phyloP scores from a whole-genome alignment of 768 basidiomycete species.

The Leucocoprinus leucothites region DNA sequence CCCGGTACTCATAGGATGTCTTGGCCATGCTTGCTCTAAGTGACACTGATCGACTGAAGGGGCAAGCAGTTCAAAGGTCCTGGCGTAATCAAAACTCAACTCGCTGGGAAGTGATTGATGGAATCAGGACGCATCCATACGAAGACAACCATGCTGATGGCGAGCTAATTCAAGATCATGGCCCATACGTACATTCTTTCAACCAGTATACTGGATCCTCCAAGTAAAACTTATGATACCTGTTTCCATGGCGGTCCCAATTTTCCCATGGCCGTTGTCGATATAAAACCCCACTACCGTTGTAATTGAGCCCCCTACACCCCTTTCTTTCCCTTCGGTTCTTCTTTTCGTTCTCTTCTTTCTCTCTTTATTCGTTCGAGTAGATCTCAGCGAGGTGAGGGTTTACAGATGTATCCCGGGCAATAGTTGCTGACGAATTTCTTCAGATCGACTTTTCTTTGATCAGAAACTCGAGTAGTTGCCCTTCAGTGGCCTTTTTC shows the following conservation, averaged over 20 bases:
- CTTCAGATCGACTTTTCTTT: slow-evolving; percentile 62
- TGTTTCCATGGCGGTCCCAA: slow-evolving; percentile 34
- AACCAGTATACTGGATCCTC: slow-evolving; percentile 13
- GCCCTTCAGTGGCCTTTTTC: slow-evolving; percentile 62
- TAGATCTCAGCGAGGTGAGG: slow-evolving; percentile 60
- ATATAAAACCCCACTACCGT: slow-evolving; percentile 21
- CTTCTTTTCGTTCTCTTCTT: slow-evolving; percentile 34
- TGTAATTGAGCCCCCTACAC: slow-evolving; percentile 8
- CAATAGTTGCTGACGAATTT: slow-evolving; percentile 3
- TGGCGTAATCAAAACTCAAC: neutral
- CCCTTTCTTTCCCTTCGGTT: slow-evolving; percentile 22
- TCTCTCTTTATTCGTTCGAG: slow-evolving; percentile 42
- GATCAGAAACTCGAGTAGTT: slow-evolving; percentile 56
- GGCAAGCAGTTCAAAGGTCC: neutral
- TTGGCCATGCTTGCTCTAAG: no score
- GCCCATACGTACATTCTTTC: slow-evolving; percentile 1
- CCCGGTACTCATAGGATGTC: no score
- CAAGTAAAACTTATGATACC: slow-evolving; percentile 18
- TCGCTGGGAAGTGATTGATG: neutral
- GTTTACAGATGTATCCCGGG: slow-evolving; percentile 1
- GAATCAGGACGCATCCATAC: slow-evolving; percentile 7
- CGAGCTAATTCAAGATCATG: slow-evolving; percentile 9
- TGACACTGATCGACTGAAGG: no score
- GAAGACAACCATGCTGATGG: neutral
- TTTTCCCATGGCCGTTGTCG: slow-evolving; percentile 16